Base-by-base conservation (phyloP, 2,329 filamentous ascomycete genomes). In the Paraconiothyrium brasiliense region DNA sequence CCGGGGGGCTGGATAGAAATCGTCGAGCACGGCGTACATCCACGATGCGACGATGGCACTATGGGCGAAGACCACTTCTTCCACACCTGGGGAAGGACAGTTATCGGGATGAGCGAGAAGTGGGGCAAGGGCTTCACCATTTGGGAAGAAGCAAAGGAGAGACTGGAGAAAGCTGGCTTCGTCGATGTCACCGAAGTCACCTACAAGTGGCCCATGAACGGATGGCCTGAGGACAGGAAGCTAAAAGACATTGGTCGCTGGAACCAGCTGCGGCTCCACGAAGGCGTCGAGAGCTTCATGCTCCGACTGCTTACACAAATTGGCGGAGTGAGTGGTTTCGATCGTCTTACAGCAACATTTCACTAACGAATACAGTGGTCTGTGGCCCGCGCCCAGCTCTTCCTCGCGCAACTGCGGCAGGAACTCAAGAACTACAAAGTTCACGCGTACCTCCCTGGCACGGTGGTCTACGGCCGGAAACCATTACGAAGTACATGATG, bases 1-100 rank as follows among this genome's bases (percentile, higher is more conserved):
- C 81, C 81, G 0, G 81, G 81, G 6, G 81, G 81, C 48, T 82
- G 74, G 70, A 67, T 82, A 24, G 80, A 83, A 62, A 75, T 81
- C 34, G 77, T 80, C 11, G 82, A 84, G 62, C 74, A 81, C 61
- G 76, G 76, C 1, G 75, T 81, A 0, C 74, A 77, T 4, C 76
- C 78, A 0, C 72, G 68, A n/a, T 72, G 73, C 32, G 77, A 81
- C 43, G 81, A 84, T 56, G 78, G 71, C 11, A 79, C 72, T n/a
- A 69, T 80, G 65, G 68, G 68, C 0, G 68, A 71, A 1, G 77
- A 78, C 35, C 73, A 80, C 57, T 79, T 79, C 59, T 76, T 72
- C 62, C 66, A 74, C 52, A 66, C 66, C 1, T 80, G 77, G 76
- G 76, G 76, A 30, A 63, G 69, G 22, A 76, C 71, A 0, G 73